Evolutionary conservation across 2,329 filamentous ascomycete genomes (phyloP).

Genomic region (Calonectria pteridis): DNA sequence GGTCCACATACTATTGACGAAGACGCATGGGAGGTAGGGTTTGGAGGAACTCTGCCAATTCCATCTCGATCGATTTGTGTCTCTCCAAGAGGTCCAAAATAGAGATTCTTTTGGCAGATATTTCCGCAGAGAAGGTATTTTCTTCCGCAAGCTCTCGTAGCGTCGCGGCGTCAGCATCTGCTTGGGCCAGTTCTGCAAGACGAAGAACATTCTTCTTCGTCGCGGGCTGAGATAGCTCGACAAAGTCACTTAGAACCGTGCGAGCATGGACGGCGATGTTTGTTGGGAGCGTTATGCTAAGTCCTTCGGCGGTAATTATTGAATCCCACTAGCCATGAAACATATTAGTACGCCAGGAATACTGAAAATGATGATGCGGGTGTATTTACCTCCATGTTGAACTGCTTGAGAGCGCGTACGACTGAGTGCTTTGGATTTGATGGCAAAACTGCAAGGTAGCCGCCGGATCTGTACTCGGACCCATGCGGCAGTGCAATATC

Average conservation of each 20-base stretch:
- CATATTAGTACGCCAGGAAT: too few species aligned
- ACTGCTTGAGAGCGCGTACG: not conserved
- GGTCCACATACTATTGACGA: not conserved
- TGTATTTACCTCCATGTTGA: not conserved
- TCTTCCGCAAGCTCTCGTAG: not conserved
- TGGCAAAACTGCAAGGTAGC: not conserved
- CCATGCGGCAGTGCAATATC: not conserved
- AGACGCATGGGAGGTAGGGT: not conserved
- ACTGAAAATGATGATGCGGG: not conserved
- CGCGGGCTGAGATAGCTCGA: not conserved
- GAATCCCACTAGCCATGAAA: not conserved
- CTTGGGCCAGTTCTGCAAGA: not conserved
- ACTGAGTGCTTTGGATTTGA: not conserved
- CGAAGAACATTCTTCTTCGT: not conserved
- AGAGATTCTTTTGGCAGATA: not conserved
- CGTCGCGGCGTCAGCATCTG: not conserved
- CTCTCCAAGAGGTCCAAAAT: not conserved
- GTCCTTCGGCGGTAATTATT: not conserved
- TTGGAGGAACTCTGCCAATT: not conserved
- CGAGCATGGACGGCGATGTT: not conserved
- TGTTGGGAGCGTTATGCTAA: not conserved
- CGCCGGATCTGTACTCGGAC: not conserved
- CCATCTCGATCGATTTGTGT: not conserved
- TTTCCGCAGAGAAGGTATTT: not conserved
- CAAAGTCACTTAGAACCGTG: not conserved